Evolutionary conservation across 306 rosid genomes (phyloP).

Genomic region (Medicago ruthenica): DNA sequence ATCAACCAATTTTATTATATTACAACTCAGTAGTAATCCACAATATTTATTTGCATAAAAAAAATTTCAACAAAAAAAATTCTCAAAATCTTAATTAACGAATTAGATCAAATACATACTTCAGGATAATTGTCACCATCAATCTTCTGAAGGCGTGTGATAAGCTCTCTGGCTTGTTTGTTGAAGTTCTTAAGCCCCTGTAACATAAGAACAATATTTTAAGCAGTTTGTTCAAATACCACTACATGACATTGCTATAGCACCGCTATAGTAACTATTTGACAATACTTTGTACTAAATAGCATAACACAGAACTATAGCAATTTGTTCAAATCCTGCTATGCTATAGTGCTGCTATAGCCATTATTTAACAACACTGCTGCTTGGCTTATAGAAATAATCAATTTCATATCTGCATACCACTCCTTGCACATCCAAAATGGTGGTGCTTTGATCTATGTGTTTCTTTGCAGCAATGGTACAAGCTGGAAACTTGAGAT

Average conservation of each 20-base stretch:
- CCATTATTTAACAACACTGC: background rate
- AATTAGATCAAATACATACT: constrained; percentile 50
- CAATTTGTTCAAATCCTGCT: background rate
- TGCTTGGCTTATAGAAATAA: background rate
- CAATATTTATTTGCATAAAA: constrained; percentile 2
- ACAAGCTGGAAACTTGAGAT: constrained; percentile 79
- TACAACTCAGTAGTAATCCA: constrained; percentile 32
- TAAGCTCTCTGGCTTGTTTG: constrained; percentile 84
- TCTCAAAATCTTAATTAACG: background rate
- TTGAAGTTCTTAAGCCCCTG: constrained; percentile 90
- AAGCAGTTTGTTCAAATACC: background rate
- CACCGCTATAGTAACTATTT: background rate
- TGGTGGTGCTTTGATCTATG: constrained; percentile 95
- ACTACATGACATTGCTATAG: background rate
- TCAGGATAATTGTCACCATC: constrained; percentile 92
- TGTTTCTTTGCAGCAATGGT: constrained; percentile 89
- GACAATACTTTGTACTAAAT: background rate
- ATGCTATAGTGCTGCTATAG: background rate
- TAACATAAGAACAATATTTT: constrained; percentile 3
- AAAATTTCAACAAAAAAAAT: too few species aligned
- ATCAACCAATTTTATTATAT: constrained; percentile 41
- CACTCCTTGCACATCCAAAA: constrained; percentile 97
- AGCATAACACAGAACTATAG: background rate
- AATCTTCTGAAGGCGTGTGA: constrained; percentile 71
- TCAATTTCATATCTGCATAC: constrained; percentile 53